Conservation (phyloP, 768 basidiomycete genomes). For the Naganishia friedmannii region DNA sequence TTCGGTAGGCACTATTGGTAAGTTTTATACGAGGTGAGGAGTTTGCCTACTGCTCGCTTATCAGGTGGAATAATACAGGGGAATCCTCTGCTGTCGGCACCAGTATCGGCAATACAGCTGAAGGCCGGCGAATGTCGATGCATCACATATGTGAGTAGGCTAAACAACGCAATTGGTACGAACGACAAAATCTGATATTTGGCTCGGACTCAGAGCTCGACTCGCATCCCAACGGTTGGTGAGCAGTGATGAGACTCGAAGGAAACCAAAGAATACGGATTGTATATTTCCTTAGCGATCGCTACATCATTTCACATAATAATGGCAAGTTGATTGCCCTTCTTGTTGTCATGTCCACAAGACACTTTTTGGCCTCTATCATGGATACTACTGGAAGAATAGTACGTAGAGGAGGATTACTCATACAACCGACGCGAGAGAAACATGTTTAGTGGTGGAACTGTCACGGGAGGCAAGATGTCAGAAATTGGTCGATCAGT, state of each 20-base stretch:
- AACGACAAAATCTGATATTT: not conserved
- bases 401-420: constrained; percentile 7
- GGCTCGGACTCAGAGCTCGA: not conserved
- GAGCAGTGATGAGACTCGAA: too few species aligned
- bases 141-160: not conserved
- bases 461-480: constrained; percentile 1
- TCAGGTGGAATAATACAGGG: not conserved
- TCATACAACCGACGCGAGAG: constrained; percentile 20
- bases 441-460: constrained; percentile 34
- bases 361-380: constrained; percentile 17
- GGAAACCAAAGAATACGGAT: not conserved
- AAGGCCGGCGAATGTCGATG: not conserved
- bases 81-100: not conserved
- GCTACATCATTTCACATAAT: constrained; percentile 16
- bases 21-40: constrained; percentile 9
- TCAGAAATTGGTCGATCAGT: not conserved
- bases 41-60: not conserved
- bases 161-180: not conserved
- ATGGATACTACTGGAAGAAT: not conserved
- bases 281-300: not conserved
- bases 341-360: constrained; percentile 17
- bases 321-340: constrained; percentile 25
- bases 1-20: constrained; percentile 2
- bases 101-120: not conserved
- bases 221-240: not conserved